Evolutionary conservation across 352 stramenopile species (phyloP).

Genomic region (Globisporangium middletonii): DNA sequence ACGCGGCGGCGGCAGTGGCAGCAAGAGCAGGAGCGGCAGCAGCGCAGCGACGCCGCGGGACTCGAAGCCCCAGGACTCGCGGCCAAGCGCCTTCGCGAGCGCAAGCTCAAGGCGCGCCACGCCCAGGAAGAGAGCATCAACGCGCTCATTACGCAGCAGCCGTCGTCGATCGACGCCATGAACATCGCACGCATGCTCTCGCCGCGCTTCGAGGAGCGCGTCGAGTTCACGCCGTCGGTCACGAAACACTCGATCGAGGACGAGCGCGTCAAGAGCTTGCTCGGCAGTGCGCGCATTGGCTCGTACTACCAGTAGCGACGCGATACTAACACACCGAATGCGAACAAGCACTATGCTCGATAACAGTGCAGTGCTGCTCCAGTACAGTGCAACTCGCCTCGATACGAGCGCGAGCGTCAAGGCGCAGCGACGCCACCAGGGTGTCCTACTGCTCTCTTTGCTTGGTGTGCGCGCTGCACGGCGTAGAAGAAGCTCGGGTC

Average conservation of each 20-base stretch:
- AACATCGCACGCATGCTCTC: slow-evolving; percentile 79
- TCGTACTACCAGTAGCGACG: slow-evolving; percentile 56
- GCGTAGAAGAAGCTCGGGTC: too few species aligned
- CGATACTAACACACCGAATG: background rate
- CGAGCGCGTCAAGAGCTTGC: slow-evolving; percentile 50
- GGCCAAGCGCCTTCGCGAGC: slow-evolving; percentile 37
- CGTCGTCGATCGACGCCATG: slow-evolving; percentile 73
- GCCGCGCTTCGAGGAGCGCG: slow-evolving; percentile 54
- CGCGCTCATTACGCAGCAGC: slow-evolving; percentile 57
- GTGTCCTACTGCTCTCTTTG: too few species aligned
- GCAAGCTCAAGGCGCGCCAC: slow-evolving; percentile 36
- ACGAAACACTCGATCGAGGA: slow-evolving; percentile 49
- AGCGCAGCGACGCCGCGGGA: slow-evolving; percentile 24
- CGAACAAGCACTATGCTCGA: background rate
- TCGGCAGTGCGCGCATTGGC: slow-evolving; percentile 42
- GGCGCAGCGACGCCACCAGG: too few species aligned
- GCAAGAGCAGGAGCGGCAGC: slow-evolving; percentile 24
- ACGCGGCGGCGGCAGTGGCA: slow-evolving; percentile 17
- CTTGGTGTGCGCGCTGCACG: too few species aligned
- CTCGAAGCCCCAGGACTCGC: slow-evolving; percentile 33
- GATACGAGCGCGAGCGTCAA: too few species aligned
- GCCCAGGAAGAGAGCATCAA: slow-evolving; percentile 50
- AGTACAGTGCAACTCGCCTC: too few species aligned
- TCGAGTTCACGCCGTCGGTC: slow-evolving; percentile 47
- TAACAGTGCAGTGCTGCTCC: too few species aligned